Base-by-base conservation (phyloP, 1,284 basidiomycete species). In the Salmacisia buchloeana region DNA sequence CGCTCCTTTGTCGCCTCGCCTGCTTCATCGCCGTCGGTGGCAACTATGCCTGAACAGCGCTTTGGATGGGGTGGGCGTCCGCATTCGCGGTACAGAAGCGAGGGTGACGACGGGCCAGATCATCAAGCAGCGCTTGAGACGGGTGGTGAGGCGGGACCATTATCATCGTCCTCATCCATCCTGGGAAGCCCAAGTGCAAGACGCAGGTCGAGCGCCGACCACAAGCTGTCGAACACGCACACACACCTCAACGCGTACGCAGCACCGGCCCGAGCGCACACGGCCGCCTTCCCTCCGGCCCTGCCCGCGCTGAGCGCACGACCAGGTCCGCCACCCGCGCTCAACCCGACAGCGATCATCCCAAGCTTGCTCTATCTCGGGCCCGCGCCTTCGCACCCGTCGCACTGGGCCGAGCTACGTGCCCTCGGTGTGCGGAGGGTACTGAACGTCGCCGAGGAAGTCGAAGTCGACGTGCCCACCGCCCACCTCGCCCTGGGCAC, bases 311-410 rank as follows among this genome's bases (percentile, higher is more conserved):
- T n/a, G n/a, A n/a, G 27, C 31, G 31, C 15, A 33, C 29, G 3
- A 54, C 12, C 15, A 31, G 12, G 3, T 54, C 49, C 13, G 49
- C 49, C 49, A 13, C 49, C 49, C 15, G 49, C 49, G 2, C 49
- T 54, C 25, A 31, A 54, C 49, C 49, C 49, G 21, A 54, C 49
- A 3, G 29, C 49, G 10, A 58, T 58, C 56, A 38, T 58, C 33
- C 56, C 56, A 7, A 34, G 23, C n/a, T 25, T 58, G 6, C 56
- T 58, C 56, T 58, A 38, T 34, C 56, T 58, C 35, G 56, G 56
- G 3, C 56, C 56, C 27, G 56, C 34, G 9, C 34, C 38, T 34
- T 23, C 56, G 23, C 34, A 38, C 23, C 15, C 56, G 23, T 15
- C 56, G 23, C 56, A 58, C 21, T 38, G 34, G 35, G 35, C 35